Base-by-base conservation (phyloP, 148 eudicot species). In the Selenicereus undatus region DNA sequence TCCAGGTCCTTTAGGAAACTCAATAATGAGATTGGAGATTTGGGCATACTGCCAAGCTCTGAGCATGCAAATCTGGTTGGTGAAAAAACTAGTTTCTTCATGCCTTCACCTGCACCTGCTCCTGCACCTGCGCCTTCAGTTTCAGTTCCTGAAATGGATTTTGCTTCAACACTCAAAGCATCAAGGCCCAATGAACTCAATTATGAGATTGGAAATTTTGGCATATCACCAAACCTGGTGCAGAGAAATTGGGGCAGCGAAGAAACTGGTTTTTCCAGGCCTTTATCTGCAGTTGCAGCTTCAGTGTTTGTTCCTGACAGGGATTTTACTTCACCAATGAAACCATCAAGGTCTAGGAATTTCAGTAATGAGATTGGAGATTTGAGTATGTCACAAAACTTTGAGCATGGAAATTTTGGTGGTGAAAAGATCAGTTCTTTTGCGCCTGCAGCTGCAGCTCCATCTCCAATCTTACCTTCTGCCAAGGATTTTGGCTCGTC, bases 401-500 rank as follows among this genome's bases (percentile, higher is more conserved):
- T 51, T 12, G 77, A 74, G 56, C 13, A 26, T 74, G 77, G 77
- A 29, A 73, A 45, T 60, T 20, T 52, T 68, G 54, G 74, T 32
- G 21, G 69, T 51, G 50, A 56, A 16, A 77, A 71, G 12, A 27
- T 35, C 29, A 58, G 71, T n/a, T 17, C 39, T 65, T 32, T 71
- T 54, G 20, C 8, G 70, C 73, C 80, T 70, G n/a, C 35, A 35
- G 43, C 45, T 71, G 78, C 73, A 22, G 45, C 6, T 66, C 9
- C 69, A 32, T 17, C 80, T 71, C 76, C 80, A 54, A 26, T 56
- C 8, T 60, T 80, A 26, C 14, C 22, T 71, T 50, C 80, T 75
- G 70, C 51, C 0, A 64, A 35, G 32, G 80, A 60, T 42, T 3
- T 30, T 62, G 79, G 79, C 74, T 58, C 82, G 52, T 70, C 79